Evolutionary conservation across 1,284 basidiomycete genomes (phyloP).

Genomic region (Apiotrichum sp.): DNA sequence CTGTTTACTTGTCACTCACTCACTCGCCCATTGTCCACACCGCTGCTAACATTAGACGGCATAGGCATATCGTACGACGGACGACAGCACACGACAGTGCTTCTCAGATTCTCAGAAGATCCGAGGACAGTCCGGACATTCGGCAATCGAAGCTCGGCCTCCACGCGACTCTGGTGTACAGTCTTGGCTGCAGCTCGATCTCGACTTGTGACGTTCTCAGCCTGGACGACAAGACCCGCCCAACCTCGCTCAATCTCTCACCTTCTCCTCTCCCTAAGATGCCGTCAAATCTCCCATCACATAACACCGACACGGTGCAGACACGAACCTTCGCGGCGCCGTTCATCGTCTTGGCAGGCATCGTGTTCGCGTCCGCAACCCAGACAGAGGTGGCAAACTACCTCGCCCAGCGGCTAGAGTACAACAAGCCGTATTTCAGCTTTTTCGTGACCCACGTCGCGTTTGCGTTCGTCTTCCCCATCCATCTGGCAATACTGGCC

Average conservation of each 20-base stretch:
- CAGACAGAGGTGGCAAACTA: conserved; percentile 45
- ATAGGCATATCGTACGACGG: no score
- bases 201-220: no score
- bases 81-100: no score
- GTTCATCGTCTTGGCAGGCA: conserved; percentile 32
- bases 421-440: conserved; percentile 44
- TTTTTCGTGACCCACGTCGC: conserved; percentile 47
- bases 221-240: no score
- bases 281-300: background rate
- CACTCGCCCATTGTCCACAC: no score
- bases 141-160: no score
- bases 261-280: background rate
- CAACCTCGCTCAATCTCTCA: background rate
- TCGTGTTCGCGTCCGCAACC: conserved; percentile 38
- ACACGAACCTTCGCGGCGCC: conserved; percentile 23
- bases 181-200: no score
- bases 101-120: no score
- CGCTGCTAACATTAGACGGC: no score
- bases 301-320: background rate
- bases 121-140: no score
- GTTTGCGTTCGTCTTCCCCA: conserved; percentile 39
- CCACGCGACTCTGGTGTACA: no score
- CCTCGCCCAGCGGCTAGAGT: conserved; percentile 24
- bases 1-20: no score
- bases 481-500: conserved; percentile 30